Conservation (phyloP, 2,329 filamentous ascomycete species). For the Aspergillus bombycis region DNA sequence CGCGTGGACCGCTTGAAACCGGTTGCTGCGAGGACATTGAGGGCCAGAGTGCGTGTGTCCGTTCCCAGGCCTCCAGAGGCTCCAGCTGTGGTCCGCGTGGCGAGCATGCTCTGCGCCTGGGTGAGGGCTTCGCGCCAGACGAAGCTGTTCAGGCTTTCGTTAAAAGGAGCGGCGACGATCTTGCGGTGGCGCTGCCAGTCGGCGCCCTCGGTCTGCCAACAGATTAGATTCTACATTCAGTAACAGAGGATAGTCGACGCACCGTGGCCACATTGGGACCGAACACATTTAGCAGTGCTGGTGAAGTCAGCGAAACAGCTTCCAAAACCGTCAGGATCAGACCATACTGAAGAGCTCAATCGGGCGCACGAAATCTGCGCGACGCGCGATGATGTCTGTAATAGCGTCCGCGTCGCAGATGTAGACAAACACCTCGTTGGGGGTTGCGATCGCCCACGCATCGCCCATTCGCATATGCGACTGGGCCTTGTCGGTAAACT, state of each 20-base stretch:
- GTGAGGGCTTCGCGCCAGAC: neutral
- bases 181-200: neutral
- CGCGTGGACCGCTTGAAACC: neutral
- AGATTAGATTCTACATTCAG: neutral
- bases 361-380: neutral
- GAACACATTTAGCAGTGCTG: neutral
- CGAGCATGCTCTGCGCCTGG: neutral
- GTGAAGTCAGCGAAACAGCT: neutral
- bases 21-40: neutral
- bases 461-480: neutral
- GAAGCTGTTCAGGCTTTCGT: neutral
- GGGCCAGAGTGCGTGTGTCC: neutral
- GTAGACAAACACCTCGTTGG: neutral
- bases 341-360: neutral
- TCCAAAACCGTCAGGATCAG: rapidly evolving
- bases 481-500: neutral
- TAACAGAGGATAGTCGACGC: neutral
- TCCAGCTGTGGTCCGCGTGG: neutral
- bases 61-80: neutral
- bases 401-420: neutral
- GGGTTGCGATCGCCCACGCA: neutral
- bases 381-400: neutral
- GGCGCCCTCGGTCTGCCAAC: neutral
- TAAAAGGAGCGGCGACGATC: neutral
- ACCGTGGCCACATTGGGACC: neutral